phyloP scores from a whole-genome alignment of 495 filamentous ascomycete species.

The Penicillium samsonianum region DNA sequence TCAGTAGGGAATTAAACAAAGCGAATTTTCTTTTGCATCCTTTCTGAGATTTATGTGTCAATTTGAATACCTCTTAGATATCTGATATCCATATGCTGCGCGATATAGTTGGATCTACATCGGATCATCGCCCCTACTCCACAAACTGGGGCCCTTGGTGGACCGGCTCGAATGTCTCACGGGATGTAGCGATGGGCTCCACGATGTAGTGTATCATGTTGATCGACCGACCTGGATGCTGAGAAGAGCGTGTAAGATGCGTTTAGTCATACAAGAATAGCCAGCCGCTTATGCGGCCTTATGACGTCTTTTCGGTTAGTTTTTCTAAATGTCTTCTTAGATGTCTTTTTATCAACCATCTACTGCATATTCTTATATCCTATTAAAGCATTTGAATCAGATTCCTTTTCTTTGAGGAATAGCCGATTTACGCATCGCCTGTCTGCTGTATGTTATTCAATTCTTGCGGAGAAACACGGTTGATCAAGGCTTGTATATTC shows the following conservation, averaged over 20 bases:
- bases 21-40: not conserved
- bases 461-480: not conserved
- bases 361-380: not conserved
- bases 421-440: not conserved
- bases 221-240: not conserved
- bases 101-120: constrained; percentile 13
- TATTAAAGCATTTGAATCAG: not conserved
- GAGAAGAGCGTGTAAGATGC: not conserved
- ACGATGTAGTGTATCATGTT: not conserved
- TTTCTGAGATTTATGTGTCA: not conserved
- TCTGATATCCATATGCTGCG: not conserved
- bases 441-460: not conserved
- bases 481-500: not conserved
- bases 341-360: no score
- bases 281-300: no score
- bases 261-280: no score
- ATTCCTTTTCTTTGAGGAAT: not conserved
- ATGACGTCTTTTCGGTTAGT: no score
- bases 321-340: no score
- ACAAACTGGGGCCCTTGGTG: constrained; percentile 4
- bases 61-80: not conserved
- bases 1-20: not conserved
- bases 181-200: not conserved
- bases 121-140: constrained; percentile 12
- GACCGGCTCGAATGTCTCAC: constrained; percentile 2